A percentile compares a stretch with the other conserved stretches of the same genome.
phyloP scores from a whole-genome alignment of 345 rosid species.

The sweet orange (Citrus sinensis) region DVS_A1.0 CM039166.1:24081001-24081500 shows the following conservation, averaged over 20 bases:
- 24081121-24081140: background rate
- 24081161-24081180: background rate
- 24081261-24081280: background rate
- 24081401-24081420: constrained; percentile 90
- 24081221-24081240: too few species aligned
- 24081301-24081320: constrained; percentile 70
- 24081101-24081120: too few species aligned
- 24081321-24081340: constrained; percentile 73
- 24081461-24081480: background rate
- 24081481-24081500: background rate
- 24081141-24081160: background rate
- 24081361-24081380: constrained; percentile 77
- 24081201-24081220: too few species aligned
- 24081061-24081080: constrained; percentile 4
- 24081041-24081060: constrained; percentile 86
- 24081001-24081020: constrained; percentile 47
- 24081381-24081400: constrained; percentile 78
- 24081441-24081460: constrained; percentile 8
- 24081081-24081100: background rate
- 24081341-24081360: constrained; percentile 67
- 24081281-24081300: background rate
- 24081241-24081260: too few species aligned
- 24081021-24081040: constrained; percentile 66
- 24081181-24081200: too few species aligned
- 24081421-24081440: constrained; percentile 66